Percentiles rank a stretch among this genome's conserved stretches.
These are phyloP conservation scores for Perilla frutescens DNA, from an alignment of 257 asterid genomes.

Conservation along the genomic window DNA sequence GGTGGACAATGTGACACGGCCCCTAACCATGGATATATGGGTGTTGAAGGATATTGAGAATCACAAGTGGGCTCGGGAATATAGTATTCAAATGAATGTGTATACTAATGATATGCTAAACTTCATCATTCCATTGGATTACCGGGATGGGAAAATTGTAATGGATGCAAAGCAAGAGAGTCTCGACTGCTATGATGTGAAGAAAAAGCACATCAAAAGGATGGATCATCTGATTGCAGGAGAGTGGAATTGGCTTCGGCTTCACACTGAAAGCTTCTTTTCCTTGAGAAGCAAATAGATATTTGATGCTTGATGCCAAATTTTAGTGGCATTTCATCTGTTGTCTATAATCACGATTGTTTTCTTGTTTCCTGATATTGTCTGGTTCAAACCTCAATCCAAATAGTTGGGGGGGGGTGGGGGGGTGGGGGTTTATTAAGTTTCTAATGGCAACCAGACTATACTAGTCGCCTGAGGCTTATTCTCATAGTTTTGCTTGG, in stretches of 20 bases:
- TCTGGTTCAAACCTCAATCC: constrained; percentile 28
- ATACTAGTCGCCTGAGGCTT: constrained; percentile 15
- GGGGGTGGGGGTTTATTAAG: neutral
- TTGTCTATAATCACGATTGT: neutral
- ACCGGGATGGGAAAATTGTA: constrained; percentile 49
- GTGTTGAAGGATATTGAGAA: constrained; percentile 50
- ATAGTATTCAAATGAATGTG: constrained; percentile 46
- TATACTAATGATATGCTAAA: constrained; percentile 41
- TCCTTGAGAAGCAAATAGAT: constrained; percentile 44
- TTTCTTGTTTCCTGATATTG: constrained; percentile 19
- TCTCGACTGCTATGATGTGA: constrained; percentile 56
- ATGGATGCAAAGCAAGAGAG: constrained; percentile 62
- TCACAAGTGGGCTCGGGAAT: constrained; percentile 53
- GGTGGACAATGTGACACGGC: constrained; percentile 45
- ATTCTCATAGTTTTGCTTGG: constrained; percentile 30
- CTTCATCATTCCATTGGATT: constrained; percentile 49
- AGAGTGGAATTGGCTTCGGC: constrained; percentile 61
- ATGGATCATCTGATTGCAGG: constrained; percentile 59
- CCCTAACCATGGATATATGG: constrained; percentile 58
- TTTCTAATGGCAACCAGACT: constrained; percentile 30
- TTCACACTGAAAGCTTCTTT: constrained; percentile 59
- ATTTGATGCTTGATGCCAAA: constrained; percentile 40
- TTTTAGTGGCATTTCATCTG: constrained; percentile 40
- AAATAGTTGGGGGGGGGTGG: constrained; percentile 1
- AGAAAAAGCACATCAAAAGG: constrained; percentile 51